Evolutionary conservation across 768 basidiomycete genomes (phyloP), one percentile per base, ranked within the genome.

Genomic region (Mycena amicta): DNA sequence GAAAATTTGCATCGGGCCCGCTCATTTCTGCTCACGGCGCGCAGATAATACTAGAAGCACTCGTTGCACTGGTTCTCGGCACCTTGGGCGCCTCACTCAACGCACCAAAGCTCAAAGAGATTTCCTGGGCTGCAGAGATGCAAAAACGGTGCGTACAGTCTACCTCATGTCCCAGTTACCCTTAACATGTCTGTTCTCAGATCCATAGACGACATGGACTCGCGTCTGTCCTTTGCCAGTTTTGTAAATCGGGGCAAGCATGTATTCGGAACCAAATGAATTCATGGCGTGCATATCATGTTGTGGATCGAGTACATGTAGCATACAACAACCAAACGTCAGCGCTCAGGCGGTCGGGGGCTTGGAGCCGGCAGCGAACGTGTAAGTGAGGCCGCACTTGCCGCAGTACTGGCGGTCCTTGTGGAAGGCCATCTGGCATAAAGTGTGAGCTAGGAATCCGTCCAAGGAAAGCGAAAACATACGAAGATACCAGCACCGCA

Each of bases 381-480:
- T 86, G 81, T 92, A 93, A 51, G 91, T 93, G 76, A 93, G 74
- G 49, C 90, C 91, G 63, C 92, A 95, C 80, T 93, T 93, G 78
- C 96, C 95, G 76, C 95, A 98, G 79, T 96, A 95, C 79, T 98
- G 96, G 67, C 96, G 89, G 77, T 98, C 93, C 67, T 91, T 84
- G 85, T 99, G 96, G 88, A 94, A 94, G 60, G 95, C 95, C 96
- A 98, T 98, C 95, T 90, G 71, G 73, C 33, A 65, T 52, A 49
- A 60, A 62, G 56, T 70, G 43, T 75, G 61, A 26, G 65, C 66
- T 25, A 52, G 31, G 18, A 25, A 43, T 30, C 30, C 33, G 45
- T 46, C 22, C 13, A 15, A 4, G 11, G 22, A 11, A 2, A 12
- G 33, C n/a, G n/a, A 15, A n/a, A 31, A 79, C 89, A 61, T 74